Evolutionary conservation across 371 early-diverging fungal species (phyloP).

Genomic region (Mucor velutinosus): DNA sequence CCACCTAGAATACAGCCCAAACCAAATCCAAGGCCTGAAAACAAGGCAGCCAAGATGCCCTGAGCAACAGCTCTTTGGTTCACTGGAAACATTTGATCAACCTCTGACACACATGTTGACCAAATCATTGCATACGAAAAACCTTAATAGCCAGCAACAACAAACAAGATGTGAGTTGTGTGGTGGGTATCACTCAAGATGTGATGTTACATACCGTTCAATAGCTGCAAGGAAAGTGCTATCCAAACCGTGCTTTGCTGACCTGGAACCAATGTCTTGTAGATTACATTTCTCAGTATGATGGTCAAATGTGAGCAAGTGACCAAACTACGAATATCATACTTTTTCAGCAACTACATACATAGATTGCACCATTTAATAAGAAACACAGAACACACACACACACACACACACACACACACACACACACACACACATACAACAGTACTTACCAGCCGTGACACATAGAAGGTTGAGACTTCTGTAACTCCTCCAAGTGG

Average conservation of each 20-base stretch:
- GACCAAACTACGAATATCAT: slow-evolving; percentile 25
- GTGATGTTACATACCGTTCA: slow-evolving; percentile 25
- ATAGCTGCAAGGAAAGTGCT: slow-evolving; percentile 33
- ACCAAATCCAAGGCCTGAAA: slow-evolving; percentile 44
- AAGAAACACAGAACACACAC: background rate
- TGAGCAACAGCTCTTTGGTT: slow-evolving; percentile 49
- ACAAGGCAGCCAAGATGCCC: slow-evolving; percentile 42
- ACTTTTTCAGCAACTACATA: slow-evolving; percentile 33
- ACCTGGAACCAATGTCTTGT: slow-evolving; percentile 26
- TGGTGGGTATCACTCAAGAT: too few species aligned
- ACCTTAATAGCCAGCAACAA: background rate
- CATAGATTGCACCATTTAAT: background rate
- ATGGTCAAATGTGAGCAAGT: slow-evolving; percentile 31
- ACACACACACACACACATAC: background rate
- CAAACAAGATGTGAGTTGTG: background rate
- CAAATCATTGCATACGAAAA: slow-evolving; percentile 41
- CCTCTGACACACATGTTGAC: slow-evolving; percentile 48
- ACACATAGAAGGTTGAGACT: slow-evolving; percentile 46
- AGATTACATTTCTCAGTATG: slow-evolving; percentile 34
- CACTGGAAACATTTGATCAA: slow-evolving; percentile 41
- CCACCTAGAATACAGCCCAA: slow-evolving; percentile 44
- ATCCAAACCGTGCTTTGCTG: slow-evolving; percentile 17
- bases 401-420: background rate
- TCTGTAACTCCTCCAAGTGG: slow-evolving; percentile 48
- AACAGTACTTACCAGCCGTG: slow-evolving; percentile 30